Base-by-base conservation (phyloP, 495 filamentous ascomycete genomes). In the Thermochaetoides thermophila region DNA sequence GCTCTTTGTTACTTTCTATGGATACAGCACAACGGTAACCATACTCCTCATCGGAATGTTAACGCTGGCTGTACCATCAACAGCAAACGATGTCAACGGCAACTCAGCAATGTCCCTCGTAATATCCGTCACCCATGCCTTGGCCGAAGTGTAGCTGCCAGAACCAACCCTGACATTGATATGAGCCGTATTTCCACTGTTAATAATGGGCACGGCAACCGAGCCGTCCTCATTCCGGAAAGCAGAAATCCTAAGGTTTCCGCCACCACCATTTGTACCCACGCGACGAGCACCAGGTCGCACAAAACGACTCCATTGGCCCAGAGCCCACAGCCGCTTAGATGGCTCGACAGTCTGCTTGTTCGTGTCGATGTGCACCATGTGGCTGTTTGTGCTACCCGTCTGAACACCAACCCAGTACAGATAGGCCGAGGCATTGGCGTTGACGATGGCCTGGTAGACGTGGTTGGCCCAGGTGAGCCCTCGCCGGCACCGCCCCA, bases 391-490 rank as follows among this genome's bases (percentile, higher is more conserved):
- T 0, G 54, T 55, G 15, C 55, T 45, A 30, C 50, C 52, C 17
- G 42, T 51, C 41, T 66, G 57, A 17, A 48, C 54, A 16, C 68
- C 67, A 28, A 64, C 53, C 68, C 69, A 73, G 46, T 68, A 72
- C 15, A 73, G 47, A 26, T 64, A 70, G 1, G 50, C 68, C 17
- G 56, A 62, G 8, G 53, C 48, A 38, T 66, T 66, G 3, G 46
- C 54, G 28, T 50, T 49, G 4, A 49, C 49, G 31, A 73, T 31
- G 9, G 52, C 61, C 5, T 46, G 45, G 37, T 63, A 61, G 33
- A 73, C 67, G 35, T 61, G 56, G 34, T 58, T 63, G 1, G 71
- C 71, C 71, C 71, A 76, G 1, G 61, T 62, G 65, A 44, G 3
- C 69, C 70, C 35, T 76, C 70, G 14, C 61, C 60, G 4, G 48